Evolutionary conservation across 2,329 filamentous ascomycete species (phyloP).

Genomic region (Diplocarpon mali): DNA sequence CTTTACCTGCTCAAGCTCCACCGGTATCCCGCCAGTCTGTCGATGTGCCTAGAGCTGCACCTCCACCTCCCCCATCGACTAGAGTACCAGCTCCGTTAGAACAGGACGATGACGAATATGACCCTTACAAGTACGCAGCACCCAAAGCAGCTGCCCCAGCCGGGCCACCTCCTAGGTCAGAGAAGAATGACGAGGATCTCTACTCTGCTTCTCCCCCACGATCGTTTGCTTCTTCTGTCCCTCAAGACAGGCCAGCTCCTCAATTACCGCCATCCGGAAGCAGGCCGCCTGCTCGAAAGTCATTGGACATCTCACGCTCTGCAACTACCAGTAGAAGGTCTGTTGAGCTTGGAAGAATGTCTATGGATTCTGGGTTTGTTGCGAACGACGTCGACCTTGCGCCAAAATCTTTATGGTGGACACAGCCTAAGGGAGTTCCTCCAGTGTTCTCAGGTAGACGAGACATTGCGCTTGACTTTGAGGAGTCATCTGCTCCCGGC

Average conservation of each 20-base stretch:
- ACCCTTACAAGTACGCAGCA: constrained; percentile 48
- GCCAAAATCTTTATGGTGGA: constrained; percentile 73
- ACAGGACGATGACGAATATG: constrained; percentile 61
- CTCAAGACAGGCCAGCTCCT: constrained; percentile 31
- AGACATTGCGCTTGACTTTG: constrained; percentile 73
- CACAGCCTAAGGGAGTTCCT: constrained; percentile 65
- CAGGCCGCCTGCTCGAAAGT: constrained; percentile 40
- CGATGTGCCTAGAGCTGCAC: constrained; percentile 59
- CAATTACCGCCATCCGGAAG: constrained; percentile 32
- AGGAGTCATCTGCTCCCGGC: constrained; percentile 61
- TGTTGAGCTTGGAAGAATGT: constrained; percentile 64
- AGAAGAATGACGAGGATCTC: constrained; percentile 25
- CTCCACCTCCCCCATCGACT: constrained; percentile 39
- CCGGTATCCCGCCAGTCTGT: constrained; percentile 46
- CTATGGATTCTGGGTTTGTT: constrained; percentile 70
- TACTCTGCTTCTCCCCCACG: constrained; percentile 28
- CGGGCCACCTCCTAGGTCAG: constrained; percentile 10
- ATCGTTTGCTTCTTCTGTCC: constrained; percentile 22
- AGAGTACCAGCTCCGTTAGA: constrained; percentile 34
- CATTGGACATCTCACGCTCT: constrained; percentile 50
- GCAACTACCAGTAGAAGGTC: constrained; percentile 37
- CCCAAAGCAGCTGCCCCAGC: constrained; percentile 14
- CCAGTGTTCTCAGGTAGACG: constrained; percentile 71
- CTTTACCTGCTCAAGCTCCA: constrained; percentile 50
- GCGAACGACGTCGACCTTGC: constrained; percentile 79